Evolutionary conservation across 164 flowering plant genomes (phyloP), one percentile per base, ranked within the genome.

Genomic region (Platanus orientalis): DNA sequence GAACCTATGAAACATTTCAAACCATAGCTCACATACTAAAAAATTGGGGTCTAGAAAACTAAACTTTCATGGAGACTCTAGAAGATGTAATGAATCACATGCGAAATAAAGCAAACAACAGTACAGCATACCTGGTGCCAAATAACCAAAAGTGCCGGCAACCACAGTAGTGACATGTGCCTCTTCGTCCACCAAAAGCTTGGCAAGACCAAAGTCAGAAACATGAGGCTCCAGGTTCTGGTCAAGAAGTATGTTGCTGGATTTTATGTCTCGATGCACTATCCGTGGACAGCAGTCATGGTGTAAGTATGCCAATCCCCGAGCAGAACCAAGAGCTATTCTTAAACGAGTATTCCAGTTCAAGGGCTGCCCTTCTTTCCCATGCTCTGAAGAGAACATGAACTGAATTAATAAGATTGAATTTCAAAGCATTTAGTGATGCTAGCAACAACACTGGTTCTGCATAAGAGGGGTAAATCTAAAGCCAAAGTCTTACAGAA

Each of bases 151-250:
- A 53, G 98, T 90, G 61, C 98, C 98, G 40, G 98, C 97, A 66
- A 94, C 97, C 12, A 91, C 96, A 20, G 97, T 94, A 6, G 97
- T 91, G 50, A 91, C 89, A 78, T 94, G 96, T 16, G 95, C 82
- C 57, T 89, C 95, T 75, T 89, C 96, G 50, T 94, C 98, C 16
- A 86, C 88, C 68, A 94, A 76, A 57, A 94, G 88, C 70, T 91
- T 91, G 28, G 97, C 96, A 55, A 94, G 93, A n/a, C 98, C 98
- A 79, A 94, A 94, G 61, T 94, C 98, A 20, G 97, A 82, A 55
- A 94, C 95, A 68, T 73, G 96, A 45, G 99, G 93, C 79, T 84
- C 95, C 54, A 91, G 67, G 62, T 89, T 86, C 54, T 86, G 90
- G 71, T 94, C 92, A 40, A 91, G 84, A n/a, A 93, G 92, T 60